These are phyloP conservation scores for Silene vulgaris DNA, from an alignment of 179 eudicot species.

Conservation along the genomic window DNA sequence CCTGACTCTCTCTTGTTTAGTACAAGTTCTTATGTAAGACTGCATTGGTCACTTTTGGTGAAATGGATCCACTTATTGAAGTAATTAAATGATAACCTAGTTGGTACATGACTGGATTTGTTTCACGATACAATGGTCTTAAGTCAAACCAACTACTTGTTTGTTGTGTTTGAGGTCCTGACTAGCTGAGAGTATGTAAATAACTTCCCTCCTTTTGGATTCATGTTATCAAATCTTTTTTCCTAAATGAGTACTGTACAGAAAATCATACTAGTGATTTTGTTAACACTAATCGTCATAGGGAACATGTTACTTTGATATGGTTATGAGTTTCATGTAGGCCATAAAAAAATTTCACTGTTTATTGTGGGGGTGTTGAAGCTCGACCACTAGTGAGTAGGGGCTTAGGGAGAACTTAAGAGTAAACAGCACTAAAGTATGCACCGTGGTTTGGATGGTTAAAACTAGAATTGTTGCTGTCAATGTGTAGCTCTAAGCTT, in stretches of 20 bases:
- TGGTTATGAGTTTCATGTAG: neutral
- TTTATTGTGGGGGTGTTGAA: neutral
- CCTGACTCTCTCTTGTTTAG: neutral
- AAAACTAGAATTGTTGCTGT: neutral
- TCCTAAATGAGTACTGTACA: neutral
- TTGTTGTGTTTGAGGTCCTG: no score
- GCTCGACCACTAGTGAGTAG: neutral
- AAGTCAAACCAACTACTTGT: no score
- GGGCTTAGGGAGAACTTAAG: neutral
- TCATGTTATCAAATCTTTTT: neutral
- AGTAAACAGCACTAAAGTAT: neutral
- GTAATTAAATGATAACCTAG: no score
- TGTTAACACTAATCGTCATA: neutral
- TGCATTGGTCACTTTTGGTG: no score
- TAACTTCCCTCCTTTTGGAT: neutral
- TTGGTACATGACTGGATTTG: no score
- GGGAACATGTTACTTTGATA: neutral
- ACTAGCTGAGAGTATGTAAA: neutral
- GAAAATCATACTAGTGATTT: neutral
- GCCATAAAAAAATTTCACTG: neutral
- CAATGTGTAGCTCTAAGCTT: constrained; percentile 1
- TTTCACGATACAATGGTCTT: no score
- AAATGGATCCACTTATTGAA: no score
- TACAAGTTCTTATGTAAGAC: no score
- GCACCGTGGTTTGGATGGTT: constrained; percentile 1